Evolutionary conservation across 495 filamentous ascomycete species (phyloP), one percentile per base, ranked within the genome.

Genomic region (Aspergillus egyptiacus): DNA sequence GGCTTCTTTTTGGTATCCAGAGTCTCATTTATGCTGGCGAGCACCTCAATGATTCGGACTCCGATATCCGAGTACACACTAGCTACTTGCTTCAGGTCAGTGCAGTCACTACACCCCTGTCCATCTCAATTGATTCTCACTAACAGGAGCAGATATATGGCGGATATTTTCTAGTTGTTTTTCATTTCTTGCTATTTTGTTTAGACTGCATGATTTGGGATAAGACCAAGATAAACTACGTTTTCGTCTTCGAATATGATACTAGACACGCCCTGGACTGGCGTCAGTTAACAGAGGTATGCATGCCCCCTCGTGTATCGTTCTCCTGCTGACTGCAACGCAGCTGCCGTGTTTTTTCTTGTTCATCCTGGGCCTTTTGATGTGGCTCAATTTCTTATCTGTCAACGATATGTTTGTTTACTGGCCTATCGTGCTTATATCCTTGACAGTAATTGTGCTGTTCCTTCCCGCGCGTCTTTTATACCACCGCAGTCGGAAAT

Each of bases 191-290:
- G 31, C 62, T 91, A 19, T 95, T 95, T 56, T 84, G 80, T 50
- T 38, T 96, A 25, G 85, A 86, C 57, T 91, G 89, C 60, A 77
- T 82, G 45, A 68, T 95, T 38, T 97, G 89, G 88, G 79, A 82
- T 3, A 70, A 67, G 33, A 80, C 84, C 52, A 91, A 89, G 64
- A 88, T 98, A 59, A 98, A 98, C 60, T 95, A 96, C 64, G 77
- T 81, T 24, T 98, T 98, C 68, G 86, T 97, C 58, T 97, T 98
- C 61, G 93, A 98, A 65, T 94, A 93, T 59, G 89, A 96, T 70
- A 80, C 82, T 35, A 77, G 90, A 55, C 79, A 93, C 67, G 78
- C 82, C 37, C 67, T 97, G 30, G 86, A 96, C 60, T 96, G 91
- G 86, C 83, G 86, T 60, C 84, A 96, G 59, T 73, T 96, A 32